phyloP scores from a whole-genome alignment of 768 basidiomycete species.

The Lactarius trivialis region DNA sequence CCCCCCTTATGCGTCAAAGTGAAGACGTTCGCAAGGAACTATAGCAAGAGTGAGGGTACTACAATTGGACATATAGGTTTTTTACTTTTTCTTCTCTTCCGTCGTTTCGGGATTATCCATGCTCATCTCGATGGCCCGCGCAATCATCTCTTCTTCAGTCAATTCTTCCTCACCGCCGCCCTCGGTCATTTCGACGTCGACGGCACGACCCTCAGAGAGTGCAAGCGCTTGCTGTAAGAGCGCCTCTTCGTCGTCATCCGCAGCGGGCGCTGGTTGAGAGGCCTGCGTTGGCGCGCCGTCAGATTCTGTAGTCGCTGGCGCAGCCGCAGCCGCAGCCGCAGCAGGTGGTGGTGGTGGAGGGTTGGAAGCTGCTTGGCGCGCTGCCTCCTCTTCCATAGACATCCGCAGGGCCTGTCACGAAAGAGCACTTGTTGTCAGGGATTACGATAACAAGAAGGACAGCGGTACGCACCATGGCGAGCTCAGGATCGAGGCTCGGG shows the following conservation, averaged over 20 bases:
- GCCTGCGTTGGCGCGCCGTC: constrained; percentile 29
- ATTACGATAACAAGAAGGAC: neutral
- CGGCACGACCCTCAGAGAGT: constrained; percentile 49
- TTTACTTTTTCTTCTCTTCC: constrained; percentile 39
- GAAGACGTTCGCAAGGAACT: neutral
- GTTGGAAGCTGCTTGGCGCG: constrained; percentile 54
- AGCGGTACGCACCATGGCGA: constrained; percentile 75
- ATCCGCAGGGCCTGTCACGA: constrained; percentile 77
- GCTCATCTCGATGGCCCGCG: constrained; percentile 89
- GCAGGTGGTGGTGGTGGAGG: constrained; percentile 27
- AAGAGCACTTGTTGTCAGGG: neutral
- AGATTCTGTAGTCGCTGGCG: constrained; percentile 29
- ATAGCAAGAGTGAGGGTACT: neutral
- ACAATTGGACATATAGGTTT: too few species aligned
- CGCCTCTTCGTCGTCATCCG: constrained; percentile 72
- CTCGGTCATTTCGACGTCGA: constrained; percentile 39
- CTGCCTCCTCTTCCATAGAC: constrained; percentile 94
- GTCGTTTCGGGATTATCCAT: constrained; percentile 55
- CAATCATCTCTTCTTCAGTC: constrained; percentile 86
- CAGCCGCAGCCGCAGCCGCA: constrained; percentile 31
- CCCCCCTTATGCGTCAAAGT: neutral
- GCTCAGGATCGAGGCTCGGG: constrained; percentile 90
- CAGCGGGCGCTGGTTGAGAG: constrained; percentile 32
- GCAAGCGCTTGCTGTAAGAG: constrained; percentile 72
- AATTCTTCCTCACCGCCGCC: constrained; percentile 59